Evolutionary conservation across 345 rosid genomes (phyloP), one percentile per base, ranked within the genome.

Genomic region (Clausena lansium): DNA sequence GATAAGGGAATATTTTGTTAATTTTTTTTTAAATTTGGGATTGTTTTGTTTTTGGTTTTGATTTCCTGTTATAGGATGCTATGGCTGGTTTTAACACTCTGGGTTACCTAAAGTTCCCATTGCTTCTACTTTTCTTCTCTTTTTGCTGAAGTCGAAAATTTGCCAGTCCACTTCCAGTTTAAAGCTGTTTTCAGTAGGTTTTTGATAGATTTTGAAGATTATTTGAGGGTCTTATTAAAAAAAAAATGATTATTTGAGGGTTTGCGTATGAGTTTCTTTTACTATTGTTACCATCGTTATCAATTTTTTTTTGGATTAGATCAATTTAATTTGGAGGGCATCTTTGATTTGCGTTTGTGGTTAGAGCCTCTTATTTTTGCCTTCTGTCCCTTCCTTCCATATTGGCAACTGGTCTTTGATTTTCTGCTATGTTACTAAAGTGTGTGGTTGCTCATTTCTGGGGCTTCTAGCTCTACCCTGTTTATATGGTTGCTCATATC

Each of bases 151-250:
- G 71, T 41, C 76, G 54, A 69, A 25, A 72, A 33, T 22, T 73
- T 69, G 27, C 25, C 28, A 55, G 25, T 75, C n/a, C 33, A 63
- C 64, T 64, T 72, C 6, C 32, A 73, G 55, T 64, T 74, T 58
- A 24, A 70, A 50, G 61, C 24, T 6, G 71, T 22, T 64, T 59
- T 63, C 5, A 19, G 28, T 24, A 47, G 59, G 75, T 28, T 14
- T 38, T 76, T 47, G 60, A 65, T 67, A 38, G 59, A 64, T 19
- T 69, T 55, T 57, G 25, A 67, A 52, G 79, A 79, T 85, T 62
- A 50, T 59, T 3, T n/a, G 19, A 57, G 22, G 8, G 14, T 8
- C 17, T 45, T 45, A 11, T 13, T 13, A 11, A 45, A 45, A 45
- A 45, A 13, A 41, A 41, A 39, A 62, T 32, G 79, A 76, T 85